These are phyloP conservation scores for Penicillium salamii DNA, from an alignment of 495 filamentous ascomycete species.

Conservation along the genomic window DNA sequence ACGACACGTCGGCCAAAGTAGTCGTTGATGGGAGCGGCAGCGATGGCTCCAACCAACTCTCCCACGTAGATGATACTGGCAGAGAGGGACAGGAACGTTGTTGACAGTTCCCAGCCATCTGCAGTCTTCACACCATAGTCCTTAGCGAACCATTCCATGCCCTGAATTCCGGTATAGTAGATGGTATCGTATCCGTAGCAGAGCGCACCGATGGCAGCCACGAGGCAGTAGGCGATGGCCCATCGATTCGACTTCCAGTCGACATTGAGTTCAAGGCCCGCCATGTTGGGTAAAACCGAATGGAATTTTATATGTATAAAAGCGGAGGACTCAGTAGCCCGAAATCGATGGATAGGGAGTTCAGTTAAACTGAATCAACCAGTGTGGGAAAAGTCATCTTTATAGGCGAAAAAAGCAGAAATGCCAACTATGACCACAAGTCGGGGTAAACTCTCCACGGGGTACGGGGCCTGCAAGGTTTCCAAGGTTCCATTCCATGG, in stretches of 20 bases:
- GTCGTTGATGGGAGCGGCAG: constrained; percentile 22
- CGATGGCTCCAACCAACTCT: constrained; percentile 21
- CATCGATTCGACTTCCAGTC: constrained; percentile 23
- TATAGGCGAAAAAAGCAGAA: neutral
- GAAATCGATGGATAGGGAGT: neutral
- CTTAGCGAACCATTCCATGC: constrained; percentile 20
- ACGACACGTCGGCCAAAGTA: constrained; percentile 18
- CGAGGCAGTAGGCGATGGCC: constrained; percentile 23
- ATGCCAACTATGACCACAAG: neutral
- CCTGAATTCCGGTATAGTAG: constrained; percentile 29
- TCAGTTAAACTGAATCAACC: neutral
- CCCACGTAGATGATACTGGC: constrained; percentile 28
- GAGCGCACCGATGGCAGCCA: constrained; percentile 26
- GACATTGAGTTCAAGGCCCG: constrained; percentile 13
- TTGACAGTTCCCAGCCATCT: constrained; percentile 15
- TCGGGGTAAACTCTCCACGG: constrained; percentile 3
- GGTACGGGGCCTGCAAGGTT: neutral
- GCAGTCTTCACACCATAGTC: constrained; percentile 19
- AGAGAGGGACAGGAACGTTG: constrained; percentile 20
- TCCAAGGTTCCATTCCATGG: neutral
- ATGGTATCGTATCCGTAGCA: constrained; percentile 29
- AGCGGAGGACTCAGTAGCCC: neutral
- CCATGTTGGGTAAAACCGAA: constrained; percentile 3
- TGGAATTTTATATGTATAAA: neutral
- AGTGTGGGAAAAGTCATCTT: neutral